Evolutionary conservation across 2,329 filamentous ascomycete genomes (phyloP), one percentile per base, ranked within the genome.

Genomic region (Colletotrichum magnum): DNA sequence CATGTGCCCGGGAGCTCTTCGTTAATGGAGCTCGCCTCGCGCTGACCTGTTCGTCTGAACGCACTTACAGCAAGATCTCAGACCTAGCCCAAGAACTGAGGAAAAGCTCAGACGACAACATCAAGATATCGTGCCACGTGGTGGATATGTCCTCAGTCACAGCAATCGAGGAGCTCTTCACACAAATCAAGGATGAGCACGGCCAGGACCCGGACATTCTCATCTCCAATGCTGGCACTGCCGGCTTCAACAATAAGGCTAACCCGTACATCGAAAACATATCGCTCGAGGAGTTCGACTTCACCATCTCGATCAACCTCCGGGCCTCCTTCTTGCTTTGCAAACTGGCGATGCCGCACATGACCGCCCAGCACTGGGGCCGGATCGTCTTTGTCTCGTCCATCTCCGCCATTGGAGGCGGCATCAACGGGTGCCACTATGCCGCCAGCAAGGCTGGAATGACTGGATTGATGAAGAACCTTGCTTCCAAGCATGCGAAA

Each of bases 391-490:
- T 89, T 73, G 85, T 92, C 72, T 89, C 87, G 10, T 90, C 87
- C 48, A 90, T 92, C 69, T 88, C 90, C 12, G 89, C 86, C 0
- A 84, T 87, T 45, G 90, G 90, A 0, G 89, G 88, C 15, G 89
- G 89, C 1, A 88, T 91, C 72, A 91, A 92, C 73, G 89, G 89
- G 21, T 89, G 88, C 65, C 84, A 87, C 71, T 87, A 90, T 68
- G 88, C 88, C 5, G 88, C 89, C 3, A 88, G 86, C 32, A 90
- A 91, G 76, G 89, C 86, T 7, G 90, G 89, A 2, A 76, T 92
- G 70, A 88, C 86, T 5, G 87, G 87, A 3, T 88, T 92, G 86
- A 90, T 91, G 87, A 88, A 86, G 75, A 92, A 91, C 71, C 81
- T 92, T 36, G 85, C 89, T 1, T 84, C 82, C 1, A 87, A 88